Conservation (phyloP, 768 basidiomycete species). For the Boletus sp. region DNA sequence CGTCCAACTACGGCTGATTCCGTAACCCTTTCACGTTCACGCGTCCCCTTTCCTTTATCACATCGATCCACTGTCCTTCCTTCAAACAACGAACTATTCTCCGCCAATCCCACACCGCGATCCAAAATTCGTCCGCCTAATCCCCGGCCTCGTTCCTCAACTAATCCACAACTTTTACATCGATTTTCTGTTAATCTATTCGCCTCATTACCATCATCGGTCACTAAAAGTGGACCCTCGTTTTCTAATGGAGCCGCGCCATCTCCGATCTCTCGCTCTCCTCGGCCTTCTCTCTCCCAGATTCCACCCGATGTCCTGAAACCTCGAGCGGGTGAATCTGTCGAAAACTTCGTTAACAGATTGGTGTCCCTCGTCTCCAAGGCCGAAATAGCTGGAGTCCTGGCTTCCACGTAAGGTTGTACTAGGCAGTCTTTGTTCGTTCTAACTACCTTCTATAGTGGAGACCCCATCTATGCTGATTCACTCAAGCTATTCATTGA, state of each 20-base stretch:
- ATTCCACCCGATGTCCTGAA: slow-evolving; percentile 45
- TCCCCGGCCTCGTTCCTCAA: slow-evolving; percentile 46
- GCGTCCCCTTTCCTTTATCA: slow-evolving; percentile 27
- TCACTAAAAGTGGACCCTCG: slow-evolving; percentile 11
- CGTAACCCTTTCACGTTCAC: slow-evolving; percentile 29
- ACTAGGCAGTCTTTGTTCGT: neutral
- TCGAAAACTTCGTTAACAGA: slow-evolving; percentile 64
- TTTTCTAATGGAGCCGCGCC: slow-evolving; percentile 10
- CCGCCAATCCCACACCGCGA: slow-evolving; percentile 6
- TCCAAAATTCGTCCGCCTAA: slow-evolving; percentile 32
- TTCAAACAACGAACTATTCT: slow-evolving; percentile 3
- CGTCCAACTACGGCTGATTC: slow-evolving; percentile 47
- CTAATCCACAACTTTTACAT: slow-evolving; percentile 68
- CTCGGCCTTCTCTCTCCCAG: slow-evolving; percentile 43
- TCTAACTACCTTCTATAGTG: slow-evolving; percentile 40
- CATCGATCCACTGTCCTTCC: slow-evolving; percentile 15
- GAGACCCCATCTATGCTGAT: slow-evolving; percentile 62
- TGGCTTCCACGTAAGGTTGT: slow-evolving; percentile 72
- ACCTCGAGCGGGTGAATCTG: slow-evolving; percentile 62
- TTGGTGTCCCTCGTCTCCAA: slow-evolving; percentile 64
- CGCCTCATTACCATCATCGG: slow-evolving; percentile 41
- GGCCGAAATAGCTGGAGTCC: slow-evolving; percentile 72
- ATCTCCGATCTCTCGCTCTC: slow-evolving; percentile 37
- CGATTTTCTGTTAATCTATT: slow-evolving; percentile 68
- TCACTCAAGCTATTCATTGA: slow-evolving; percentile 72